These are phyloP conservation scores for Phyllosticta capitalensis DNA, from an alignment of 2,329 filamentous ascomycete species.

Conservation along the genomic window DNA sequence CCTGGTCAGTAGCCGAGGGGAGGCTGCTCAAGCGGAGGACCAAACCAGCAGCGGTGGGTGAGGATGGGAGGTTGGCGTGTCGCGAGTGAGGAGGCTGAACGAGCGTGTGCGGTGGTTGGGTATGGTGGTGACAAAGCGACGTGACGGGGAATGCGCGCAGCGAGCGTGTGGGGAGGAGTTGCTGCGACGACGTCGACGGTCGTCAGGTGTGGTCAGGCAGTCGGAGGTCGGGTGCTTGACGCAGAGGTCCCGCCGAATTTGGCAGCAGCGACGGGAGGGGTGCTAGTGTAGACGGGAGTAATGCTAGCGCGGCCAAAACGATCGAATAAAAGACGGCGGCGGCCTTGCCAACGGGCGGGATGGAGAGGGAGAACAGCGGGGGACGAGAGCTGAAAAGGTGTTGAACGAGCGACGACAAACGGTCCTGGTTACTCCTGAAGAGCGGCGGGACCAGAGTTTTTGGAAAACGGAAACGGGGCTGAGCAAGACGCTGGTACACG, in stretches of 20 bases:
- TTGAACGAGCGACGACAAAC: constrained; percentile 3
- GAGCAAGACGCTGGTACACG: not conserved
- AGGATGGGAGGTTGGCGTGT: not conserved
- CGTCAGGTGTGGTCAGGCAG: too few species aligned
- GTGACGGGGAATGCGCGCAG: constrained; percentile 6
- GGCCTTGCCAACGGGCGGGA: not conserved
- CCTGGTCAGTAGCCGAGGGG: not conserved
- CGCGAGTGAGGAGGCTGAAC: constrained; percentile 1
- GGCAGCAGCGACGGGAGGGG: not conserved
- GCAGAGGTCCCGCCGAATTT: not conserved
- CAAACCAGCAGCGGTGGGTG: constrained; percentile 9
- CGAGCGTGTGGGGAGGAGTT: constrained; percentile 1
- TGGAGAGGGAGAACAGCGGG: not conserved
- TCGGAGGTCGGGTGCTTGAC: too few species aligned
- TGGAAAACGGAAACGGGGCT: constrained; percentile 1
- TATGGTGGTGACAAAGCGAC: not conserved
- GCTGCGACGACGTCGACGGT: constrained; percentile 10
- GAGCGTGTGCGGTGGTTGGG: constrained; percentile 7
- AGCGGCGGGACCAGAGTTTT: constrained; percentile 2
- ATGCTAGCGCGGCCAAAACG: constrained; percentile 8
- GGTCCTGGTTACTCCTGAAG: constrained; percentile 8
- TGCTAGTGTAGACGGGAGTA: not conserved
- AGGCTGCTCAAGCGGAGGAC: constrained; percentile 6
- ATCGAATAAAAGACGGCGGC: not conserved
- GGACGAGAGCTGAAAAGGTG: not conserved